Percentiles rank a stretch among this genome's conserved stretches.
phyloP scores from a whole-genome alignment of 1,284 basidiomycete species.

The Rhodotorula sp. region DNA sequence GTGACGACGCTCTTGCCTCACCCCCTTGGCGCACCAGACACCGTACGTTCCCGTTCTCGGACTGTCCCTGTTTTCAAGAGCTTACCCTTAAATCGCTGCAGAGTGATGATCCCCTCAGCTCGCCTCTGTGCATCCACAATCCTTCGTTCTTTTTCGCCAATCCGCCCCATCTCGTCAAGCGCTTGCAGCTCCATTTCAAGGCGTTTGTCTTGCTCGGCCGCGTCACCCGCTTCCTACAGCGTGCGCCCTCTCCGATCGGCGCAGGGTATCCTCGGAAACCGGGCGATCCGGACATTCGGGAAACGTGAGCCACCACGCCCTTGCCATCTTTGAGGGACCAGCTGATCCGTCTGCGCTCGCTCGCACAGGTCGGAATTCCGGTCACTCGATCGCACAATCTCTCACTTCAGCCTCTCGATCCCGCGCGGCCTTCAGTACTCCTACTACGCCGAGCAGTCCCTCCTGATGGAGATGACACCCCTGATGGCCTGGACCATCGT shows the following conservation, averaged over 20 bases:
- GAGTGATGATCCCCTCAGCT: slow-evolving; percentile 14
- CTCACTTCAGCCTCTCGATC: slow-evolving; percentile 35
- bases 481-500: slow-evolving; percentile 26
- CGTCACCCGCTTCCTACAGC: slow-evolving; percentile 29
- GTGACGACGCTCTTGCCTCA: slow-evolving; percentile 33
- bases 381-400: slow-evolving; percentile 28
- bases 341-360: no score
- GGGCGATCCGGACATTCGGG: slow-evolving; percentile 7
- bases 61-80: background rate
- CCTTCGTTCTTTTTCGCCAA: slow-evolving; percentile 28
- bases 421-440: slow-evolving; percentile 31
- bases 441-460: background rate
- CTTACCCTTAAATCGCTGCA: background rate
- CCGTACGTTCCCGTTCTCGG: background rate
- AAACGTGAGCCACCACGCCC: slow-evolving; percentile 3
- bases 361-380: slow-evolving; percentile 31
- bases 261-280: background rate
- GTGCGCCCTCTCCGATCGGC: slow-evolving; percentile 21
- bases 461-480: slow-evolving; percentile 7
- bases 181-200: slow-evolving; percentile 39
- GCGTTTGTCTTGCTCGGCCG: slow-evolving; percentile 37
- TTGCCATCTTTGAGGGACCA: background rate
- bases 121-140: slow-evolving; percentile 17
- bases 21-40: slow-evolving; percentile 2
- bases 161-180: slow-evolving; percentile 31